Evolutionary conservation across 2,329 filamentous ascomycete species (phyloP), one percentile per base, ranked within the genome.

Genomic region (Bipolaris victoriae): DNA sequence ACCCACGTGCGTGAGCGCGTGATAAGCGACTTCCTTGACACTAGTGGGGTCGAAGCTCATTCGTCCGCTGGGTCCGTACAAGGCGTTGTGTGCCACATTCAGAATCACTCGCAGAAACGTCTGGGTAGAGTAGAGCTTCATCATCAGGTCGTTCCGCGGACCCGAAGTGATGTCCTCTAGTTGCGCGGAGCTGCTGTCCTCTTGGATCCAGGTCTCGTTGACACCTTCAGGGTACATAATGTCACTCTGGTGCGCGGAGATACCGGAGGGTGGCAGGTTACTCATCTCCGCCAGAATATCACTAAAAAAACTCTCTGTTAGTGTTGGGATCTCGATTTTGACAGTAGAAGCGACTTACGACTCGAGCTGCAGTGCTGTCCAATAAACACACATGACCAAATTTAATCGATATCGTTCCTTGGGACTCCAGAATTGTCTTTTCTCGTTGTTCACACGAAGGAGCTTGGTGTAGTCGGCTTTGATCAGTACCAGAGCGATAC

Each of bases 341-440:
- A 20, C 18, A 51, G 24, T 40, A 22, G 26, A 45, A 20, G 18
- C 26, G 5, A 53, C 62, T 46, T 76, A 91, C 89, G 89, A 97
- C 77, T 98, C 94, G 10, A 98, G 82, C 71, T 98, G 94, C 61
- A 97, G 80, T 72, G 91, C 96, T 7, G 93, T 95, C 94, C 94
- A 98, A 69, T 93, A 97, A 0, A 91, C 89, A 66, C 96, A 72
- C 54, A 81, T 76, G 22, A 81, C 77, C 40, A 81, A 64, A 45
- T 80, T 80, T 31, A 73, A 57, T 41, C 71, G 62, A 49, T 74
- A 73, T 2, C 64, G 60, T 50, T 75, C 72, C 51, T 71, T 71
- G 2, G 63, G 50, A 4, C 66, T 54, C 49, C 63, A 44, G 10
- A 35, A 40, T 36, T 18, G 56, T 45, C 26, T 61, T 24, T 62